Evolutionary conservation across 768 basidiomycete genomes (phyloP).

Genomic region (Leccinum disarticulatum): DNA sequence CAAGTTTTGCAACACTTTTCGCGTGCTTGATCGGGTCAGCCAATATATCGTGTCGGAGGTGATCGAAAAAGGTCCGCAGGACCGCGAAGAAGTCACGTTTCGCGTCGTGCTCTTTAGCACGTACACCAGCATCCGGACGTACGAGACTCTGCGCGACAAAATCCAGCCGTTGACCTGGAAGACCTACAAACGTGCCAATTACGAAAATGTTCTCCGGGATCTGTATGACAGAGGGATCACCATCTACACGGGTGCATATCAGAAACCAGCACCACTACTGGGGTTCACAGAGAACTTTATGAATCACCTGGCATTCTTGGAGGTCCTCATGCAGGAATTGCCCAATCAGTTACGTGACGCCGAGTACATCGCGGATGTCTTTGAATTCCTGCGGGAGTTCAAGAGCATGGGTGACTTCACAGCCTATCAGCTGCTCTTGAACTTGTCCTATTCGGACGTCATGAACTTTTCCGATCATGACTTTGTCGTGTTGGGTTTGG

Average conservation of each 20-base stretch:
- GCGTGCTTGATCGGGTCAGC: conserved; percentile 66
- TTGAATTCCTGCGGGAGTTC: conserved; percentile 55
- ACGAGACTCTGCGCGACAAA: conserved; percentile 53
- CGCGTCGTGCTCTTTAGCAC: conserved; percentile 70
- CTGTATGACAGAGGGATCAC: conserved; percentile 38
- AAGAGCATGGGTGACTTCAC: conserved; percentile 77
- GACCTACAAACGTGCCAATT: conserved; percentile 51
- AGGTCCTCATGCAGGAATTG: conserved; percentile 60
- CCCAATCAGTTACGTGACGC: conserved; percentile 48
- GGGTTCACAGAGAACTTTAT: conserved; percentile 46
- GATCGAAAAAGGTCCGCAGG: conserved; percentile 64
- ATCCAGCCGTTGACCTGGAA: conserved; percentile 64
- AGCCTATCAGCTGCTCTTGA: conserved; percentile 65
- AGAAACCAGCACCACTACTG: conserved; percentile 65
- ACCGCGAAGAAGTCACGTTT: conserved; percentile 62
- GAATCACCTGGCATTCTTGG: conserved; percentile 64
- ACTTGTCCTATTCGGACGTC: conserved; percentile 55
- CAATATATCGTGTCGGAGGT: conserved; percentile 72
- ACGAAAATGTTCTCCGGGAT: conserved; percentile 49
- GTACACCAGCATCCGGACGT: conserved; percentile 73
- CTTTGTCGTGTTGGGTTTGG: conserved; percentile 69
- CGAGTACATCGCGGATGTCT: conserved; percentile 62
- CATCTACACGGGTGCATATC: conserved; percentile 74
- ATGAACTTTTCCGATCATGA: conserved; percentile 66
- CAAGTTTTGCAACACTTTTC: conserved; percentile 74